A percentile compares a stretch with the other conserved stretches of the same genome.
Evolutionary conservation across 2,329 filamentous ascomycete genomes (phyloP).

Genomic region (Diaporthe batatas): DNA sequence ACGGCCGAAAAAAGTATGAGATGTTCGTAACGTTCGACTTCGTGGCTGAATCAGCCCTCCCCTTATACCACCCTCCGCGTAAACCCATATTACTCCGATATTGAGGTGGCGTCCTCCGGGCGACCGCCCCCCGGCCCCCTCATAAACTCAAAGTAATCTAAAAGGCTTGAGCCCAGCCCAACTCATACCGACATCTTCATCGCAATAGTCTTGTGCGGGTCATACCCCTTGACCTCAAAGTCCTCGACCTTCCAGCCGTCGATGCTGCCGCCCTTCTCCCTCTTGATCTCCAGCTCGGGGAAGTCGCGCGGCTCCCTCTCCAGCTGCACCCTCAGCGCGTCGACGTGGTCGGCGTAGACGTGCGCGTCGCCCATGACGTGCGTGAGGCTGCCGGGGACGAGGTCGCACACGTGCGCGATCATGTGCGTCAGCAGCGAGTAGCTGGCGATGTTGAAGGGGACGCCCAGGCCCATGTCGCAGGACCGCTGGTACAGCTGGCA

Average conservation of each 20-base stretch:
- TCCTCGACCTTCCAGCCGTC: constrained; percentile 93
- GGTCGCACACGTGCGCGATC: constrained; percentile 86
- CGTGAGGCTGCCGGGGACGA: constrained; percentile 88
- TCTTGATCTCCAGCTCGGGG: constrained; percentile 80
- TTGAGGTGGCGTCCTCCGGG: background rate
- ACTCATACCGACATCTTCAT: constrained; percentile 97
- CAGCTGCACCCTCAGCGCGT: constrained; percentile 85
- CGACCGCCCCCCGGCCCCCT: too few species aligned
- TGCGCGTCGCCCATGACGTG: constrained; percentile 99
- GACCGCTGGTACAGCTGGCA: constrained; percentile 93
- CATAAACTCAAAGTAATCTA: background rate
- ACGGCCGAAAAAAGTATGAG: background rate
- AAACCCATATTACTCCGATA: background rate
- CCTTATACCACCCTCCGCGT: background rate
- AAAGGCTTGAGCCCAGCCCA: background rate
- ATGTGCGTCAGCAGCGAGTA: constrained; percentile 97
- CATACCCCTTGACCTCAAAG: constrained; percentile 88
- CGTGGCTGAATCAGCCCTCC: background rate
- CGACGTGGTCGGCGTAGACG: constrained; percentile 92
- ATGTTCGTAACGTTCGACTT: background rate
- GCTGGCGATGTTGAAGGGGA: constrained; percentile 97
- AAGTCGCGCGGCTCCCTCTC: constrained; percentile 84
- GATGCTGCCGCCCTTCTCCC: constrained; percentile 78
- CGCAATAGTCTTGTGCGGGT: constrained; percentile 89
- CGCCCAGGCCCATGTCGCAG: constrained; percentile 96